Evolutionary conservation across 2,329 filamentous ascomycete genomes (phyloP), one percentile per base, ranked within the genome.

Genomic region (Aureobasidium sp.): DNA sequence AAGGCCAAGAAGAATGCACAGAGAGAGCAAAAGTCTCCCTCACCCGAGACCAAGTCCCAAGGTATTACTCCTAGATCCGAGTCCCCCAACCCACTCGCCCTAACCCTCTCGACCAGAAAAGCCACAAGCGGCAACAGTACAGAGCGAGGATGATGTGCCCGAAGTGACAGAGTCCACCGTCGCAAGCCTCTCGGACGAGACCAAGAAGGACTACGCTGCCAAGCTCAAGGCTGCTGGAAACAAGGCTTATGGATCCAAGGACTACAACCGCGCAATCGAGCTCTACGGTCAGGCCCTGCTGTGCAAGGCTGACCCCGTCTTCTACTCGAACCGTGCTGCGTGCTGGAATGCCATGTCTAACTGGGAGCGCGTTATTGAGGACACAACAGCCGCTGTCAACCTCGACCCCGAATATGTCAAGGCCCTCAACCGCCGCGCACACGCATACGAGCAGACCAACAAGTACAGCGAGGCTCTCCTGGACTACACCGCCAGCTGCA

Each of bases 401-500:
- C 89, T 99, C 77, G 91, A 99, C 75, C 88, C 88, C 69, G 90
- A 96, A 78, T 99, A 99, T 75, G 87, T 99, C 76, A 97, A 99
- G 82, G 94, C 94, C 37, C 82, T 99, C 70, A 99, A 99, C 83
- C 88, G 94, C 72, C 87, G 94, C 70, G 94, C 94, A 62, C 95
- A 95, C 73, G 94, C 94, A 63, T 99, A 97, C 77, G 94, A 99
- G 78, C 89, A 97, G 75, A 85, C 94, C 48, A 87, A 87, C 70
- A 88, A 88, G 77, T 96, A 88, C 80, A 94, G 92, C 75, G 93
- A 97, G 74, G 93, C 94, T 50, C 87, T 99, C 9, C 84, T 99
- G 66, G 94, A 99, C 78, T 97, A 96, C 79, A 99, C 94, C 9
- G 94, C 94, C 63, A 97, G 93, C 78, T 99, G 94, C 80, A 99